Percentiles rank a stretch among this genome's conserved stretches.
These are phyloP conservation scores for Cryphonectria naterciae DNA, from an alignment of 2,329 filamentous ascomycete genomes.

Conservation along the genomic window DNA sequence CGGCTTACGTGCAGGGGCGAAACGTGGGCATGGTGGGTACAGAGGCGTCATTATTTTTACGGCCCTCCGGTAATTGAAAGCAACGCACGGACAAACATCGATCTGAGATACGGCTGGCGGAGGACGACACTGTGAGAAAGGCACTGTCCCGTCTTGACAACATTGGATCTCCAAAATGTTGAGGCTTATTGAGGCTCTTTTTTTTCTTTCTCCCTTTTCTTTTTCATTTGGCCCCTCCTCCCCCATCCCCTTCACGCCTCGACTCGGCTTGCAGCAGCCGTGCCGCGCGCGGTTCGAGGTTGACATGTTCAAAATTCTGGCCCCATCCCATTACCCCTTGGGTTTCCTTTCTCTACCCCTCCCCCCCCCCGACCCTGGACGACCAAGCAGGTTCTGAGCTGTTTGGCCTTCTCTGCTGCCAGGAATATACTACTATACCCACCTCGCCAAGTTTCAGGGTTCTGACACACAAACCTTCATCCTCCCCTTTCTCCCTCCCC, in stretches of 20 bases:
- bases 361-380: no score
- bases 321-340: not conserved
- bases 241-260: not conserved
- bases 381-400: not conserved
- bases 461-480: not conserved
- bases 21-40: conserved; percentile 1
- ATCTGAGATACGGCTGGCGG: not conserved
- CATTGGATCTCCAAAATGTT: not conserved
- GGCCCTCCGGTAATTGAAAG: not conserved
- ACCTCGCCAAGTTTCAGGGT: conserved; percentile 4
- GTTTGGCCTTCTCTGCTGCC: not conserved
- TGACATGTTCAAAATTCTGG: not conserved
- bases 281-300: not conserved
- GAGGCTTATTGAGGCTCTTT: not conserved
- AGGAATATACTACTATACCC: not conserved
- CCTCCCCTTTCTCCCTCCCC: not conserved
- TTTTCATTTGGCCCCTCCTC: not conserved
- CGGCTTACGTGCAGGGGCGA: not conserved
- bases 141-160: not conserved
- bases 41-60: not conserved
- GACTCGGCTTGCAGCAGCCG: not conserved
- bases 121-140: not conserved
- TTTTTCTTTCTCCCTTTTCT: not conserved
- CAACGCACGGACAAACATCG: not conserved
- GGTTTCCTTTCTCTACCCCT: no score